These are phyloP conservation scores for Lipomyces oligophaga DNA, from an alignment of 805 yeast genomes.

Conservation along the genomic window DNA sequence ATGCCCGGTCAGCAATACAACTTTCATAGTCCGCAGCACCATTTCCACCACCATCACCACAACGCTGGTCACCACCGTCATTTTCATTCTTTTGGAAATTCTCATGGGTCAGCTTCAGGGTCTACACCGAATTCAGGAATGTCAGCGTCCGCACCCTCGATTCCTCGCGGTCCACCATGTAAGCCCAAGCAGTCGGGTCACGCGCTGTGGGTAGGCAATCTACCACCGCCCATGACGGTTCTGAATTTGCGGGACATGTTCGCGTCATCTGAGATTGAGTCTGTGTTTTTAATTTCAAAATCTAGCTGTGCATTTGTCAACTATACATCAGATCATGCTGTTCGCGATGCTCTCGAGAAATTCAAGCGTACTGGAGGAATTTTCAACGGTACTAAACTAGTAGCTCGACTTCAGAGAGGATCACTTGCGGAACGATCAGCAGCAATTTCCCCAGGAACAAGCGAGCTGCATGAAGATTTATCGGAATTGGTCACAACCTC, in stretches of 20 bases:
- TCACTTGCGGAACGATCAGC: conserved; percentile 23
- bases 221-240: conserved; percentile 39
- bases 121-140: conserved; percentile 2
- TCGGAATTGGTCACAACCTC: not conserved
- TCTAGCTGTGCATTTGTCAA: conserved; percentile 45
- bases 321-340: conserved; percentile 35
- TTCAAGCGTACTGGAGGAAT: conserved; percentile 34
- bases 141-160: conserved; percentile 1
- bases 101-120: not conserved
- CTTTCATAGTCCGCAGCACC: conserved; percentile 2
- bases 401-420: conserved; percentile 33
- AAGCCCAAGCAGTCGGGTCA: conserved; percentile 40
- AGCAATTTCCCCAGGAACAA: conserved; percentile 4
- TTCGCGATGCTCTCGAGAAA: conserved; percentile 34
- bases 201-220: conserved; percentile 49
- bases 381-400: conserved; percentile 37
- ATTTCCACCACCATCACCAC: conserved; percentile 12
- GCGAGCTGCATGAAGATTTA: not conserved
- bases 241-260: conserved; percentile 39
- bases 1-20: not conserved
- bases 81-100: conserved; percentile 2
- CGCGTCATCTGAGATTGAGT: conserved; percentile 39
- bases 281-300: conserved; percentile 41
- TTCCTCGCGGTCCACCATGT: conserved; percentile 42
- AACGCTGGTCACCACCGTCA: conserved; percentile 1